Percentiles rank a stretch among this genome's conserved stretches.
These are phyloP conservation scores for Eurotiales sp. DNA, from an alignment of 2,329 filamentous ascomycete genomes.

Conservation along the genomic window DNA sequence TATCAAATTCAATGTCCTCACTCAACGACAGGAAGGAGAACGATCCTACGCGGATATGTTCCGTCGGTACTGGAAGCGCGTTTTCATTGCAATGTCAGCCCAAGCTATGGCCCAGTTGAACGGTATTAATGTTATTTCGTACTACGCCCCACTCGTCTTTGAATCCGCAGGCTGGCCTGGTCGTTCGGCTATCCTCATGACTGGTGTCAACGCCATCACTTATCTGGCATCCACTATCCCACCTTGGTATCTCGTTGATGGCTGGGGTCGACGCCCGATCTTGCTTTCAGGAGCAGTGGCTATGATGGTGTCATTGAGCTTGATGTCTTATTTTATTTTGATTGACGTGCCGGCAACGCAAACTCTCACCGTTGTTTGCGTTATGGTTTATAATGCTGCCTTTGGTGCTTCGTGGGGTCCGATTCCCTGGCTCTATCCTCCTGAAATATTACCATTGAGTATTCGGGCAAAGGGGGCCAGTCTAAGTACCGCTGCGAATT, in stretches of 20 bases:
- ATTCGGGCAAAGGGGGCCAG: slow-evolving; percentile 96
- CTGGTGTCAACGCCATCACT: slow-evolving; percentile 87
- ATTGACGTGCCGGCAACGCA: slow-evolving; percentile 74
- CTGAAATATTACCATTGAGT: slow-evolving; percentile 95
- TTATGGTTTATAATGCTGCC: slow-evolving; percentile 97
- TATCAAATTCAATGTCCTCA: slow-evolving; percentile 96
- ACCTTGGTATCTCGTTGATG: slow-evolving; percentile 94
- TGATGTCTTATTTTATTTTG: slow-evolving; percentile 94
- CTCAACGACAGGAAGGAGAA: slow-evolving; percentile 92
- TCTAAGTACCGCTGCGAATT: slow-evolving; percentile 93
- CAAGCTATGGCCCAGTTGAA: slow-evolving; percentile 94
- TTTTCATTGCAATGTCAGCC: slow-evolving; percentile 98
- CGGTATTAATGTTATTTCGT: slow-evolving; percentile 99
- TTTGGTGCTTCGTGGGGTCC: slow-evolving; percentile 98
- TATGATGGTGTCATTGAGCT: slow-evolving; percentile 82
- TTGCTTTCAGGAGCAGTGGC: slow-evolving; percentile 82
- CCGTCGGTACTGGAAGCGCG: slow-evolving; percentile 80
- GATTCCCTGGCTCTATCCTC: slow-evolving; percentile 96
- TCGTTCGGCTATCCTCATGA: slow-evolving; percentile 90
- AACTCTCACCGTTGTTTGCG: slow-evolving; percentile 82
- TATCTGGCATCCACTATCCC: slow-evolving; percentile 91
- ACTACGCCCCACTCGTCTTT: slow-evolving; percentile 95
- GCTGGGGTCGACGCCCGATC: slow-evolving; percentile 84
- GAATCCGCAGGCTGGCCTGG: slow-evolving; percentile 95
- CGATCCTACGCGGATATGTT: slow-evolving; percentile 93